phyloP scores from a whole-genome alignment of 2,329 filamentous ascomycete genomes.

The Bertia moriformis region DNA sequence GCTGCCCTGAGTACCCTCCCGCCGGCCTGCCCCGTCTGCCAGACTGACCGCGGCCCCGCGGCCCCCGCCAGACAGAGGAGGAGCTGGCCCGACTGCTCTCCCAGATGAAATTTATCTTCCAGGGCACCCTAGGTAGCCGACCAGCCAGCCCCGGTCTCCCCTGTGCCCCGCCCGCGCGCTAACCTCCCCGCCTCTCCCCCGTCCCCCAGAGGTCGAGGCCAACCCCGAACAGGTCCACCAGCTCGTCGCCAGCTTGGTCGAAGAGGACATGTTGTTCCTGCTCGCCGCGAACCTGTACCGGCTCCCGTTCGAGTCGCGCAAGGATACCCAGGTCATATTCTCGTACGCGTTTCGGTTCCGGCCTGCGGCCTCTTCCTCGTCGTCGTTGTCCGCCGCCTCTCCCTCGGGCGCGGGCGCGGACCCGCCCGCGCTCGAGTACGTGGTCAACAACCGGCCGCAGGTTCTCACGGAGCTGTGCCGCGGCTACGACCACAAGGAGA shows the following conservation, averaged over 20 bases:
- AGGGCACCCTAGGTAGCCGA: conserved; percentile 74
- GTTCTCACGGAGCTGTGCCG: conserved; percentile 78
- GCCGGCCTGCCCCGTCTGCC: no score
- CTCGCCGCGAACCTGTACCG: conserved; percentile 71
- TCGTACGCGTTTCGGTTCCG: conserved; percentile 89
- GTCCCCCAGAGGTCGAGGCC: conserved; percentile 65
- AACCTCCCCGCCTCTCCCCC: conserved; percentile 4
- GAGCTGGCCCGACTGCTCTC: conserved; percentile 73
- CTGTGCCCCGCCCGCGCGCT: conserved; percentile 5
- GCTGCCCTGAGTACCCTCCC: no score
- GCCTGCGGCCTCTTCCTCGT: conserved; percentile 32
- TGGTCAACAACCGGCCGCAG: conserved; percentile 73
- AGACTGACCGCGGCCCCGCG: neutral
- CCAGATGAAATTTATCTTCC: conserved; percentile 84
- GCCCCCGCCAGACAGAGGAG: conserved; percentile 47
- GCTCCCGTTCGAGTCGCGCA: conserved; percentile 87
- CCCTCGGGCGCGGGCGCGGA: conserved; percentile 53
- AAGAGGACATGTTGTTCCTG: conserved; percentile 76
- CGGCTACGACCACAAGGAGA: conserved; percentile 80
- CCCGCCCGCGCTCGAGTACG: conserved; percentile 74
- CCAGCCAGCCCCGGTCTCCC: no score
- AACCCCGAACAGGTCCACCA: conserved; percentile 78
- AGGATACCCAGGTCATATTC: conserved; percentile 90
- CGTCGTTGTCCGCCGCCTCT: no score
- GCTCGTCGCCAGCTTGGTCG: conserved; percentile 69